Evolutionary conservation across 306 rosid species (phyloP), one percentile per base, ranked within the genome.

Genomic region (Vigna trinervia): DNA sequence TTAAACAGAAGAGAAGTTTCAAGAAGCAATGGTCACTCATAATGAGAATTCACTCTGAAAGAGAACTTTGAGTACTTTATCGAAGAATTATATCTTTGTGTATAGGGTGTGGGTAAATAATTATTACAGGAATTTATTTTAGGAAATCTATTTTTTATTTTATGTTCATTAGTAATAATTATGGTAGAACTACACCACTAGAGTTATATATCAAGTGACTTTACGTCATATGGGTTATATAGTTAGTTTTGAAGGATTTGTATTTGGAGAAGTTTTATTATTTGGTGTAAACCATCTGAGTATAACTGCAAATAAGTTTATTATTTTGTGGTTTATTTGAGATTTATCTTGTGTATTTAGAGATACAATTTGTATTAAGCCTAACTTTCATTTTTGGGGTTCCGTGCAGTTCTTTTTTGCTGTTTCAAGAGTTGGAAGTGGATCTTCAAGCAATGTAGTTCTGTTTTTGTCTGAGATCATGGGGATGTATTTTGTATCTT

Each of bases 401-500:
- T 83, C 69, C 28, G 1, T 70, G 73, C 84, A 95, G 99, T 95
- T 95, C 96, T 95, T 95, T 88, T 95, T 95, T 60, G 97, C 99
- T 69, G 97, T 95, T 78, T 95, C 97, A 75, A 87, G 99, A 85
- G 97, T 90, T 76, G 97, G 99, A 76, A 95, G 99, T 87, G 97
- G 99, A 85, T 95, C 99, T 75, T 95, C 99, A 46, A 95, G 99
- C 91, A 95, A 95, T 54, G 97, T 95, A 22, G 97, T 95, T 62
- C 91, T 95, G 74, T 92, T 95, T 85, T 88, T 95, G 62, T 92
- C 97, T 1, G 99, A 92, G 87, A 92, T 95, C 59, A 95, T 95
- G 99, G 99, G 99, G 85, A 92, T 91, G 97, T 92, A 95, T 82
- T 95, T 95, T 63, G 58, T 95, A 67, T 95, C 99, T 56, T 95